Base-by-base conservation (phyloP, 805 yeast species). In the Cyberlindnera samutprakarnensis region DNA sequence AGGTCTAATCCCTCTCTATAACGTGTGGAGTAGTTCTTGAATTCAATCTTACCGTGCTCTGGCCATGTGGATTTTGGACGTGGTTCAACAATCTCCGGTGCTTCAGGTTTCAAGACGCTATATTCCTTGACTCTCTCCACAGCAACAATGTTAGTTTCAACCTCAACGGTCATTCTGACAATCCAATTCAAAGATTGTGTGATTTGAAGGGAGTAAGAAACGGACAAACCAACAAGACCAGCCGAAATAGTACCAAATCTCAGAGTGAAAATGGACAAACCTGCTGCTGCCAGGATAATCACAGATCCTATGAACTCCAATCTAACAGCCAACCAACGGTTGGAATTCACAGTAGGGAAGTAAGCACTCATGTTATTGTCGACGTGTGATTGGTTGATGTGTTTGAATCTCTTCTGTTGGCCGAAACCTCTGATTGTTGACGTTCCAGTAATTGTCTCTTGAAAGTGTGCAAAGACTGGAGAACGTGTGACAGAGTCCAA, bases 141-240 rank as follows among this genome's bases (percentile, higher is more conserved):
- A 14, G 95, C 83, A 23, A 92, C 98, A 62, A 92, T 88, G 58
- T 87, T 90, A 10, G 96, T 87, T 59, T 92, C 98, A 28, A 92
- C 95, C 48, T 92, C 98, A 27, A 92, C 98, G 1, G 96, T 85
- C 97, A 88, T 90, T 62, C 99, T 74, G 19, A 92, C 97, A 59
- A 92, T 86, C 96, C 96, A 90, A 57, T 87, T 90, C 59, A 92
- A 70, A 0, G 95, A 72, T 59, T 87, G 95, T 0, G 99, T 92
- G 39, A 88, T 72, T 57, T 86, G 95, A 41, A 92, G 67, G 3
- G 98, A 90, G 59, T 92, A 94, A 28, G 94, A 81, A 47, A 92
- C 82, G 15, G 95, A 80, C 47, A 92, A 68, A 67, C 99, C 99
- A 49, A 88, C 88, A 52, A 84, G 62, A 60, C 98, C 98, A 13